Percentiles rank a stretch among this genome's conserved stretches.
Evolutionary conservation across 148 eudicot species (phyloP).

Genomic region (Fallopia convolvulus): DNA sequence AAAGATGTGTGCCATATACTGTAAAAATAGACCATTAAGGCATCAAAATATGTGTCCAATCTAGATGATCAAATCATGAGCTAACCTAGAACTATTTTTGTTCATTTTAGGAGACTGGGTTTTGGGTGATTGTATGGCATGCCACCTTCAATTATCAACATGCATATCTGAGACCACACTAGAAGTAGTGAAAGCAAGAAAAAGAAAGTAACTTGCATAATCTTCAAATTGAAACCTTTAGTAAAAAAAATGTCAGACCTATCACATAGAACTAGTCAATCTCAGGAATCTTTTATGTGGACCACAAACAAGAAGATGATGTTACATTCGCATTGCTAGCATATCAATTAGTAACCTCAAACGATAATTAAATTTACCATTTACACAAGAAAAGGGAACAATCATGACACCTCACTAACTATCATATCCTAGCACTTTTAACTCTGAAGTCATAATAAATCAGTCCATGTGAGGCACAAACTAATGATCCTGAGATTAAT

Average conservation of each 20-base stretch:
- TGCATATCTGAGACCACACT: not conserved
- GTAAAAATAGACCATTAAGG: not conserved
- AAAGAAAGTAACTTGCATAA: not conserved
- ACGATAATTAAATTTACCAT: not conserved
- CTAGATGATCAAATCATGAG: not conserved
- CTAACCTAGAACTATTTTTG: not conserved
- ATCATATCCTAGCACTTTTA: not conserved
- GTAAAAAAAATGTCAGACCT: not conserved
- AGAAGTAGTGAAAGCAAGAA: conserved; percentile 1
- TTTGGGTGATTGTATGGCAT: not conserved
- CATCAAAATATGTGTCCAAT: not conserved
- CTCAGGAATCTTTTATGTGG: not conserved
- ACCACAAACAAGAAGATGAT: not conserved
- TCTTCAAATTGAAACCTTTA: not conserved
- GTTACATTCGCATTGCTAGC: not conserved
- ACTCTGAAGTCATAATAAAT: not conserved
- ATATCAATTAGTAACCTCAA: not conserved
- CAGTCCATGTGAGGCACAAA: not conserved
- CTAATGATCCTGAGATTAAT: not conserved
- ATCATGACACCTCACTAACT: not conserved
- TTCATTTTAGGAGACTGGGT: not conserved
- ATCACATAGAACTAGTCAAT: conserved; percentile 4
- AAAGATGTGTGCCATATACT: not conserved
- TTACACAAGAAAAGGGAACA: not conserved
- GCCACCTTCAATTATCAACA: not conserved